These are phyloP conservation scores for Spirogloea muscicola DNA, from an alignment of 139 green algal genomes.

Conservation along the genomic window DNA sequence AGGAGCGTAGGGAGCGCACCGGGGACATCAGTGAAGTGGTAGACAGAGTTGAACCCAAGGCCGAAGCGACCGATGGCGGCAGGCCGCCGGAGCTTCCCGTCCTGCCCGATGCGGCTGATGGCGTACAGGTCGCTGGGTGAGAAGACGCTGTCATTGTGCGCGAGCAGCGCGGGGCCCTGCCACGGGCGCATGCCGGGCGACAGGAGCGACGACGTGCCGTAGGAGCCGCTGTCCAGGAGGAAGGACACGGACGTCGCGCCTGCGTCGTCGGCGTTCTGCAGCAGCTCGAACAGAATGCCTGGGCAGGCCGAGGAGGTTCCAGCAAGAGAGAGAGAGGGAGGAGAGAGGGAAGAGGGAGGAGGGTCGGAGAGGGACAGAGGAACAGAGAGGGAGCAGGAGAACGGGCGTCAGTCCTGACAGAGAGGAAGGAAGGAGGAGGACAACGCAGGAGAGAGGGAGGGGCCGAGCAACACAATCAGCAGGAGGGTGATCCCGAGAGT, in stretches of 20 bases:
- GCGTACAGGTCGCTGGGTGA: slow-evolving; percentile 60
- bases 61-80: slow-evolving; percentile 58
- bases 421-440: too few species aligned
- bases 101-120: slow-evolving; percentile 70
- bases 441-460: too few species aligned
- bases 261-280: slow-evolving; percentile 80
- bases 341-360: too few species aligned
- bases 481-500: too few species aligned
- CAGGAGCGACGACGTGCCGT: slow-evolving; percentile 58
- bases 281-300: slow-evolving; percentile 71
- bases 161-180: slow-evolving; percentile 71
- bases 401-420: too few species aligned
- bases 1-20: too few species aligned
- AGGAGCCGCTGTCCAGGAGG: slow-evolving; percentile 56
- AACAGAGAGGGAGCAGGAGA: too few species aligned
- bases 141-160: slow-evolving; percentile 70
- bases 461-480: too few species aligned
- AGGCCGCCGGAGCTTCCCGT: slow-evolving; percentile 66
- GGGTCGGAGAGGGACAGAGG: too few species aligned
- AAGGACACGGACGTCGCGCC: slow-evolving; percentile 57
- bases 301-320: too few species aligned
- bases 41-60: slow-evolving; percentile 70
- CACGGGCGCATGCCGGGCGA: slow-evolving; percentile 45
- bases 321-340: too few species aligned
- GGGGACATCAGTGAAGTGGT: slow-evolving; percentile 75